phyloP scores from a whole-genome alignment of 768 basidiomycete species.

The Auricularia sp. region DNA sequence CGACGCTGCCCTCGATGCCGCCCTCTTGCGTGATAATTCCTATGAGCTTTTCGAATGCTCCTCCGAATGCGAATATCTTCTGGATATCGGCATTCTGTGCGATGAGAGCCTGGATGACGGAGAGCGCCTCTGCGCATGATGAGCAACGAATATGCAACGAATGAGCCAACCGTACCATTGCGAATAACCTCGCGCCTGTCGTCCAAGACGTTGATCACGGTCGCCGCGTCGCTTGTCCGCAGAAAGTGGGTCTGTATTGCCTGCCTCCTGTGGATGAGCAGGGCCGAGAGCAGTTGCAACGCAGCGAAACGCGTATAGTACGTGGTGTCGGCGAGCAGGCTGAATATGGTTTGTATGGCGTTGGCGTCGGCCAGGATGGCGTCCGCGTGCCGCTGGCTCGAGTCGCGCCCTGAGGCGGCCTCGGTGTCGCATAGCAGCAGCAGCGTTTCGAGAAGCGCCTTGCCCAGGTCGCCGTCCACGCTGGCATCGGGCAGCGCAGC shows the following conservation, averaged over 20 bases:
- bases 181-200: constrained; percentile 84
- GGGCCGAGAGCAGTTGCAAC: constrained; percentile 67
- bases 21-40: constrained; percentile 79
- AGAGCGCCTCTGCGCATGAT: constrained; percentile 55
- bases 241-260: constrained; percentile 86
- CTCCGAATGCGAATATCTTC: constrained; percentile 93
- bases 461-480: constrained; percentile 85
- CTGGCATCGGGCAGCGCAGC: constrained; percentile 80
- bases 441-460: constrained; percentile 85
- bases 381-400: constrained; percentile 82
- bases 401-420: constrained; percentile 38
- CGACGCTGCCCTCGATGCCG: constrained; percentile 83
- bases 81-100: constrained; percentile 89
- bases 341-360: constrained; percentile 63
- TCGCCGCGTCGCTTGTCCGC: constrained; percentile 60
- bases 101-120: constrained; percentile 70
- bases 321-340: constrained; percentile 55
- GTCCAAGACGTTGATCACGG: constrained; percentile 56
- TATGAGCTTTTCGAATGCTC: constrained; percentile 93
- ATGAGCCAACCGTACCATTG: constrained; percentile 48
- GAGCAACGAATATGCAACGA: constrained; percentile 7
- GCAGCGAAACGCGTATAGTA: constrained; percentile 83
- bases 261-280: constrained; percentile 75
- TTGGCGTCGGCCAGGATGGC: constrained; percentile 61
- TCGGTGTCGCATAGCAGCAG: constrained; percentile 67